Evolutionary conservation across 345 rosid species (phyloP), one percentile per base, ranked within the genome.

Genomic region (Eucalyptus shirleyi): DNA sequence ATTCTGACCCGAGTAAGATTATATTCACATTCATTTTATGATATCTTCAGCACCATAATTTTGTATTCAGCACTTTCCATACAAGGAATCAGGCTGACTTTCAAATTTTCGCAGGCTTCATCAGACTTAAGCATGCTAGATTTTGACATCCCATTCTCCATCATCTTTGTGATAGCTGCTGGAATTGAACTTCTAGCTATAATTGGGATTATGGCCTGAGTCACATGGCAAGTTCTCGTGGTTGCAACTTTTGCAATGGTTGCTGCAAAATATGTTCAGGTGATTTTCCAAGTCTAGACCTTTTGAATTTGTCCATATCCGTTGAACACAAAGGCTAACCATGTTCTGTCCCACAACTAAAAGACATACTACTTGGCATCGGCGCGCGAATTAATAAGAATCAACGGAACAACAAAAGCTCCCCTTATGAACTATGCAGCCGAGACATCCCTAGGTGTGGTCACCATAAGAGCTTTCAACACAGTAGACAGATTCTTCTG

Each of bases 361-460:
- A 82, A 97, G 99, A 94, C 65, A 13, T 97, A 97, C 90, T 96
- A 96, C 91, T 87, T 95, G 89, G 94, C 98, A 59, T 91, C 98
- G 72, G 98, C 98, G 14, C 92, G 96, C 88, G 98, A 96, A 89
- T 91, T 97, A 53, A 94, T 94, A 80, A 91, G 99, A 90, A 96
- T 96, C 89, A 97, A 94, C 18, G 98, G 99, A 89, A 97, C 97
- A 50, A 97, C 98, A 44, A 97, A 97, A 91, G 99, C 99, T 87
- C 99, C 99, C 6, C 95, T 97, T 19, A 94, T 96, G 98, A 96
- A 95, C 88, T 94, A 92, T 90, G 95, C 98, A 89, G 92, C 98
- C 7, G 98, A 96, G 93, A 96, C 99, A 86, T 95, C 98, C 86
- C 97, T 92, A 24, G 98, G 98, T 67, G 96, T 94, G 45, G 93